Percentiles rank a stretch among this genome's conserved stretches.
Evolutionary conservation across 2,329 filamentous ascomycete species (phyloP).

Genomic region (Fusarium illudens): DNA sequence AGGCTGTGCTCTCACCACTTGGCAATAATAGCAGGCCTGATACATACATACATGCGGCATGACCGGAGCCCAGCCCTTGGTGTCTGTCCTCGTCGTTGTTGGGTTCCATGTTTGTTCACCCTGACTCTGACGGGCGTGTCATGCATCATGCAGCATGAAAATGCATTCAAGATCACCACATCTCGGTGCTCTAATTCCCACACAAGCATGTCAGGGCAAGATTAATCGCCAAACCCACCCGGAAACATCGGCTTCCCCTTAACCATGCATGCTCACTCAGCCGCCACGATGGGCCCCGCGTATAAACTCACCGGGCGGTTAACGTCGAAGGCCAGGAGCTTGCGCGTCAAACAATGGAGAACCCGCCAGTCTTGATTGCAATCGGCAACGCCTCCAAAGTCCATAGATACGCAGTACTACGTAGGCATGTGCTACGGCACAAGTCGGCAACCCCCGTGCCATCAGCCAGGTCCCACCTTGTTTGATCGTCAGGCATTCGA

Average conservation of each 20-base stretch:
- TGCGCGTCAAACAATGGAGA: slow-evolving; percentile 34
- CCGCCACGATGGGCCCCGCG: slow-evolving; percentile 15
- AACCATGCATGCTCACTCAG: slow-evolving; percentile 31
- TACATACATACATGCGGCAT: not conserved
- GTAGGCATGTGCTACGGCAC: not conserved
- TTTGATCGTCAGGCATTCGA: slow-evolving; percentile 36
- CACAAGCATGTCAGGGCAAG: slow-evolving; percentile 14
- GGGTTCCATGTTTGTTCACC: too few species aligned
- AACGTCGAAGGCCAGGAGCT: slow-evolving; percentile 7
- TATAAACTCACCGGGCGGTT: slow-evolving; percentile 3
- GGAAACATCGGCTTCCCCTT: slow-evolving; percentile 30
- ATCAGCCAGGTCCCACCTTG: slow-evolving; percentile 32
- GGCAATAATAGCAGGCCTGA: not conserved
- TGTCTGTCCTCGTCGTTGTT: slow-evolving; percentile 6
- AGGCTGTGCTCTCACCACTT: slow-evolving; percentile 9
- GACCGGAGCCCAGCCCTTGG: not conserved
- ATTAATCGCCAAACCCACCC: slow-evolving; percentile 13
- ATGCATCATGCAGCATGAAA: not conserved
- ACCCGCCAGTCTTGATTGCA: slow-evolving; percentile 1
- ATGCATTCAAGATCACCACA: not conserved
- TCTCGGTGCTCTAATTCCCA: slow-evolving; percentile 5
- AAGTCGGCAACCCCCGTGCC: slow-evolving; percentile 9
- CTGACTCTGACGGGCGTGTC: not conserved
- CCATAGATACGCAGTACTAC: too few species aligned
- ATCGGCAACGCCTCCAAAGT: slow-evolving; percentile 19